Evolutionary conservation across 164 flowering plant species (phyloP).

Genomic region (Kingdonia uniflora): DNA sequence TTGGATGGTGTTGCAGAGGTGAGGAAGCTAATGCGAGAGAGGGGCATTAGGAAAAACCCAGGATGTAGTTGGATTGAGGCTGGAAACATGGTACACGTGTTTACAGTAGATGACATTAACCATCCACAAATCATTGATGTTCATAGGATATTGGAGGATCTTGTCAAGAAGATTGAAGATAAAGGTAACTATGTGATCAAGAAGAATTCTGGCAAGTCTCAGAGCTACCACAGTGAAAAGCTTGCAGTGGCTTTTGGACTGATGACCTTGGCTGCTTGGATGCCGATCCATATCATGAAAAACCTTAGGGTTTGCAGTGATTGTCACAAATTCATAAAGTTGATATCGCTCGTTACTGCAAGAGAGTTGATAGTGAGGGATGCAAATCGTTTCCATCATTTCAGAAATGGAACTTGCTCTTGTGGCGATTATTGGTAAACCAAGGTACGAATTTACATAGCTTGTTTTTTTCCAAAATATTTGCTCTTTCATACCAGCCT

Average conservation of each 20-base stretch:
- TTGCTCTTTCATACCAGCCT: no score
- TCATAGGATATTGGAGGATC: conserved; percentile 2
- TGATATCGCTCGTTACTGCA: not conserved
- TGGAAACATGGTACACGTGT: conserved; percentile 7
- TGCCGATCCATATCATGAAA: conserved; percentile 7
- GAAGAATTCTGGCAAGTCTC: not conserved
- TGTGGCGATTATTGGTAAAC: conserved; percentile 14
- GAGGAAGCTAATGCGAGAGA: conserved; percentile 6
- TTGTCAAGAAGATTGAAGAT: conserved; percentile 4
- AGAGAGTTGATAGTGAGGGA: conserved; percentile 5
- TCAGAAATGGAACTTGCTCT: conserved; percentile 6
- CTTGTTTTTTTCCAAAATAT: no score
- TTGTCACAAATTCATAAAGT: conserved; percentile 4
- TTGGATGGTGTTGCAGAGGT: conserved; percentile 5
- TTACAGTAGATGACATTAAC: conserved; percentile 1
- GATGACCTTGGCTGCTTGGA: conserved; percentile 4
- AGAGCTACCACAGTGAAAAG: conserved; percentile 8
- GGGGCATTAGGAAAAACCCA: conserved; percentile 5
- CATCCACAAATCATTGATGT: conserved; percentile 8
- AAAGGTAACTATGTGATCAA: not conserved
- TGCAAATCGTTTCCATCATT: conserved; percentile 6
- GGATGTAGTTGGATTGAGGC: conserved; percentile 9
- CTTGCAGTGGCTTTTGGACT: conserved; percentile 9
- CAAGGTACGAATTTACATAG: not conserved
- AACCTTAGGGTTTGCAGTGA: conserved; percentile 4